Percentiles rank a stretch among this genome's conserved stretches.
These are phyloP conservation scores for Mycena albidolilacea DNA, from an alignment of 768 basidiomycete species.

Conservation along the genomic window DNA sequence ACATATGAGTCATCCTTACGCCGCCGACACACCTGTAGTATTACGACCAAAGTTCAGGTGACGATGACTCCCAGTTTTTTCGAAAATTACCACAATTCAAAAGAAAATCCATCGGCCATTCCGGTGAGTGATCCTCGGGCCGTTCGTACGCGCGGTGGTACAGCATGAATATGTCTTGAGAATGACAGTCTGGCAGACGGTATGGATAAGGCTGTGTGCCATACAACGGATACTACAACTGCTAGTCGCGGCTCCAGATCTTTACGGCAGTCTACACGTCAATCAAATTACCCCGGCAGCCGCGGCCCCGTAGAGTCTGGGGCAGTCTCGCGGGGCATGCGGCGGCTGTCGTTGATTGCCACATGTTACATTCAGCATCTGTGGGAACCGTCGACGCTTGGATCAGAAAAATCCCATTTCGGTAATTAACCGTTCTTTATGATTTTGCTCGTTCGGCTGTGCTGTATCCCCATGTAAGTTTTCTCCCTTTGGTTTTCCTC, in stretches of 20 bases:
- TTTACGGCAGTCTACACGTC: slow-evolving; percentile 6
- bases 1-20: slow-evolving; percentile 3
- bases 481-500: too few relatives aligned
- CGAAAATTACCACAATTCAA: slow-evolving; percentile 1
- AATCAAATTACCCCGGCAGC: background rate
- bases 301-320: background rate
- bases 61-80: slow-evolving; percentile 4
- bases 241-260: background rate
- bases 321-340: background rate
- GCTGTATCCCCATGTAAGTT: too few relatives aligned
- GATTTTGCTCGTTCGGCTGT: too few relatives aligned
- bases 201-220: slow-evolving; percentile 4
- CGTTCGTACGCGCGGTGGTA: slow-evolving; percentile 1
- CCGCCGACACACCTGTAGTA: slow-evolving; percentile 3
- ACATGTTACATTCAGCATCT: slow-evolving; percentile 4
- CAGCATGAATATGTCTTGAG: slow-evolving; percentile 1
- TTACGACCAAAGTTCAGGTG: slow-evolving; percentile 2
- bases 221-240: slow-evolving; percentile 1
- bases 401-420: slow-evolving; percentile 1
- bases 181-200: slow-evolving; percentile 2
- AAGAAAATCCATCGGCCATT: background rate
- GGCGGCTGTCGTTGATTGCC: background rate
- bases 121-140: slow-evolving; percentile 1
- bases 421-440: too few relatives aligned
- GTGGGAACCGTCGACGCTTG: background rate